A percentile compares a stretch with the other conserved stretches of the same genome.
Conservation (phyloP, 106 monocot genomes). For the Narthecium ossifragum region DNA sequence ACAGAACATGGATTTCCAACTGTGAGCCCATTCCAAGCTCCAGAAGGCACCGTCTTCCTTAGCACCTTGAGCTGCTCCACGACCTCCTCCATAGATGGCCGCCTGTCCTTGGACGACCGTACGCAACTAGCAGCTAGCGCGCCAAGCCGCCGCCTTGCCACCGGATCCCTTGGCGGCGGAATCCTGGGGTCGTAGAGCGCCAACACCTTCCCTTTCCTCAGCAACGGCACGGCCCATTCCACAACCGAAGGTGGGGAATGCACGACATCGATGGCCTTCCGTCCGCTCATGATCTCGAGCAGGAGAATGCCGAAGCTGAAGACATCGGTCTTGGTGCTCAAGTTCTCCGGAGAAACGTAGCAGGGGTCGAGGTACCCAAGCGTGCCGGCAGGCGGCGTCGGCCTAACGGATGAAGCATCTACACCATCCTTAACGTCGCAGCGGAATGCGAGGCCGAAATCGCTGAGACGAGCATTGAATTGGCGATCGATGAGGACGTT, state of each 20-base stretch:
- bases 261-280: conserved; percentile 91
- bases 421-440: neutral
- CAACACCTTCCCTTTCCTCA: conserved; percentile 65
- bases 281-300: conserved; percentile 89
- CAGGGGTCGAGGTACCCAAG: conserved; percentile 89
- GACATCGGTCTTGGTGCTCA: conserved; percentile 91
- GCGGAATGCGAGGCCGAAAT: conserved; percentile 81
- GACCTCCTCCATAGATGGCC: conserved; percentile 83
- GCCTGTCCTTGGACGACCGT: conserved; percentile 37
- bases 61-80: conserved; percentile 57
- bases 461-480: conserved; percentile 74
- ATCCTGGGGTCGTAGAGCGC: conserved; percentile 71
- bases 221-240: conserved; percentile 88
- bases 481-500: conserved; percentile 70
- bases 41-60: conserved; percentile 26
- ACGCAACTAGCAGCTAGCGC: conserved; percentile 75
- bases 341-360: conserved; percentile 83
- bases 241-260: conserved; percentile 85
- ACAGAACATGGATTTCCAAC: conserved; percentile 65
- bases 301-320: conserved; percentile 99
- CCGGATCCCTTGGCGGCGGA: conserved; percentile 40
- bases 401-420: conserved; percentile 9
- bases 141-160: conserved; percentile 43
- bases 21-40: conserved; percentile 52
- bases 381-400: conserved; percentile 88